Percentiles rank a stretch among this genome's conserved stretches.
Evolutionary conservation across 768 basidiomycete species (phyloP).

Genomic region (Imleria badia): DNA sequence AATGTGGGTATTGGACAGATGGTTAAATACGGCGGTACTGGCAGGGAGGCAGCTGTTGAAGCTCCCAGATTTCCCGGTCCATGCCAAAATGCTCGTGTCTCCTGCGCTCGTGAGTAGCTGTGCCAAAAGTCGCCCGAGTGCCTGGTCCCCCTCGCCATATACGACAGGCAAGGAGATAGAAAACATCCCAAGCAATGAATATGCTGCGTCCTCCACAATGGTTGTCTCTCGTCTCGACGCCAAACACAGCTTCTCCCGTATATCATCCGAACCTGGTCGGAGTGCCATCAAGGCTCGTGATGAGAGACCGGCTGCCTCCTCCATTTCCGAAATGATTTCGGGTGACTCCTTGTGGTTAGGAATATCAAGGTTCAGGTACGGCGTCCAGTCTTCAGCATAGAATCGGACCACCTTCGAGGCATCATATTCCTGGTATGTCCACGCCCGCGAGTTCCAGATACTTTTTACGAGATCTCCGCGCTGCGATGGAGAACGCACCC

Average conservation of each 20-base stretch:
- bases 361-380: no score
- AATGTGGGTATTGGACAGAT: background rate
- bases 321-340: no score
- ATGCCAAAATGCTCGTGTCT: slow-evolving; percentile 8
- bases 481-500: no score
- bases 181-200: slow-evolving; percentile 7
- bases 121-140: slow-evolving; percentile 5
- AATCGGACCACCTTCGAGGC: no score
- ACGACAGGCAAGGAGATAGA: background rate
- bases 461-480: no score
- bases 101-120: slow-evolving; percentile 7
- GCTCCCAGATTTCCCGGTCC: slow-evolving; percentile 4
- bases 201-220: slow-evolving; percentile 1
- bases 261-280: no score
- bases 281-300: no score
- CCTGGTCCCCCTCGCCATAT: slow-evolving; percentile 7
- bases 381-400: no score
- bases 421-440: no score
- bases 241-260: background rate
- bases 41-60: slow-evolving; percentile 11
- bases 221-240: slow-evolving; percentile 8
- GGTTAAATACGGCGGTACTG: background rate
- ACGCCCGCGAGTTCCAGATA: no score
- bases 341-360: no score
- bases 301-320: no score